Evolutionary conservation across 1,284 basidiomycete genomes (phyloP).

Genomic region (Afroboletus lepidellus): DNA sequence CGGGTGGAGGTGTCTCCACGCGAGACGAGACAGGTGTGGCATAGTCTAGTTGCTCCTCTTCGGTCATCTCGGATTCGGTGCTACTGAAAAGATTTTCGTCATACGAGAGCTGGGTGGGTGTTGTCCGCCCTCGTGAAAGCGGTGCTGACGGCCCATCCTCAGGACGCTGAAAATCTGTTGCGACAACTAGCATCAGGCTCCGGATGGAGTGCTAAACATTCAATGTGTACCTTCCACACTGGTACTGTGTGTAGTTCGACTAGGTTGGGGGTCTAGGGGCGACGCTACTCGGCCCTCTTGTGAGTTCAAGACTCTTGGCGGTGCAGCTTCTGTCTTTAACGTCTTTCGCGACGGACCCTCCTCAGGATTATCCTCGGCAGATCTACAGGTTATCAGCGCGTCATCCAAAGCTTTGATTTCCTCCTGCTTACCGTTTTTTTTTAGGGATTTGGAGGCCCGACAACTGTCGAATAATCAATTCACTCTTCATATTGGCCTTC

Average conservation of each 20-base stretch:
- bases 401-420: not conserved
- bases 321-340: slow-evolving; percentile 3
- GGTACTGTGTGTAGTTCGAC: not conserved
- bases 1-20: slow-evolving; percentile 18
- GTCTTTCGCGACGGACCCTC: slow-evolving; percentile 19
- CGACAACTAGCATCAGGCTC: slow-evolving; percentile 3
- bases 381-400: slow-evolving; percentile 11
- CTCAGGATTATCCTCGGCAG: slow-evolving; percentile 7
- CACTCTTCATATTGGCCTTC: slow-evolving; percentile 29
- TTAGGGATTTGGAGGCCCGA: slow-evolving; percentile 8
- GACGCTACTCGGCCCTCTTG: not conserved
- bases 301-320: not conserved
- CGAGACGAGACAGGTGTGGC: slow-evolving; percentile 28
- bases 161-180: slow-evolving; percentile 3
- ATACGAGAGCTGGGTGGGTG: slow-evolving; percentile 5
- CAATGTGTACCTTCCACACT: slow-evolving; percentile 7
- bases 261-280: not conserved
- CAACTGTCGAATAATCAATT: slow-evolving; percentile 25
- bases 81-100: slow-evolving; percentile 19
- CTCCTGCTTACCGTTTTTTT: slow-evolving; percentile 9
- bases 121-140: not conserved
- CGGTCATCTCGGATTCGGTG: slow-evolving; percentile 25
- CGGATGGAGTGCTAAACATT: not conserved
- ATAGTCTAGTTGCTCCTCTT: slow-evolving; percentile 24
- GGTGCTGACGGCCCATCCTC: slow-evolving; percentile 5